Percentiles rank a stretch among this genome's conserved stretches.
Evolutionary conservation across 78 protist genomes (phyloP).

Genomic region (Bigelowiella natans): DNA sequence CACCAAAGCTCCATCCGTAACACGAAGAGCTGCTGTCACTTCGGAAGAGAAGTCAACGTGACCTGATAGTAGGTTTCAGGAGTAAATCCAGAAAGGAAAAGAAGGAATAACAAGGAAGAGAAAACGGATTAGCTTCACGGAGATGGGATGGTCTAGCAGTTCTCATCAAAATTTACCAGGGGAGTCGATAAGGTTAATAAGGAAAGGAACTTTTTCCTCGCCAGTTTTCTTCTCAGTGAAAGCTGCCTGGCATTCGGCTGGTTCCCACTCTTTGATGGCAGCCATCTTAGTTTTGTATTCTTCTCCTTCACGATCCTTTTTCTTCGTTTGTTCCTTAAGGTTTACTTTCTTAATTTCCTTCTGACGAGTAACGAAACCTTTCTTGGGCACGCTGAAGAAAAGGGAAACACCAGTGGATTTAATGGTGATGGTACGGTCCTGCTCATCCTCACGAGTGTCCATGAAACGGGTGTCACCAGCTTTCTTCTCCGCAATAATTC

Average conservation of each 20-base stretch:
- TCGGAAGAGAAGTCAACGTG: conserved; percentile 98
- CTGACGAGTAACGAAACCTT: neutral
- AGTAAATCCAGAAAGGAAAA: neutral
- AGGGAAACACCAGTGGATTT: conserved; percentile 83
- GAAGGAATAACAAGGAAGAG: neutral
- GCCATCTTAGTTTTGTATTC: neutral
- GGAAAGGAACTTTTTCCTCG: conserved; percentile 43
- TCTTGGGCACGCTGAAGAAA: conserved; percentile 26
- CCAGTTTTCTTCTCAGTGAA: neutral
- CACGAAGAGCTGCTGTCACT: conserved; percentile 99
- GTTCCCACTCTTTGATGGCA: neutral
- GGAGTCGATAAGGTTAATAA: conserved; percentile 96
- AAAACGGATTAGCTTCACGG: neutral
- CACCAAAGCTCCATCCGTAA: conserved; percentile 99
- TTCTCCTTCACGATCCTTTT: neutral
- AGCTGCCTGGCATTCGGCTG: neutral
- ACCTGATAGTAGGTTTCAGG: conserved; percentile 40
- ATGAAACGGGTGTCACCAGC: conserved; percentile 93
- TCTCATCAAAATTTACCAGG: conserved; percentile 48
- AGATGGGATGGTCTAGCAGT: neutral
- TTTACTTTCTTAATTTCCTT: neutral
- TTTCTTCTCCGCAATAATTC: conserved; percentile 80
- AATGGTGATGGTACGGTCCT: conserved; percentile 97
- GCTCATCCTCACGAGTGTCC: conserved; percentile 93
- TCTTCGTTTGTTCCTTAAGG: neutral